A percentile compares a stretch with the other conserved stretches of the same genome.
These are phyloP conservation scores for Corrigiola litoralis DNA, from an alignment of 179 eudicot species.

Conservation along the genomic window DNA sequence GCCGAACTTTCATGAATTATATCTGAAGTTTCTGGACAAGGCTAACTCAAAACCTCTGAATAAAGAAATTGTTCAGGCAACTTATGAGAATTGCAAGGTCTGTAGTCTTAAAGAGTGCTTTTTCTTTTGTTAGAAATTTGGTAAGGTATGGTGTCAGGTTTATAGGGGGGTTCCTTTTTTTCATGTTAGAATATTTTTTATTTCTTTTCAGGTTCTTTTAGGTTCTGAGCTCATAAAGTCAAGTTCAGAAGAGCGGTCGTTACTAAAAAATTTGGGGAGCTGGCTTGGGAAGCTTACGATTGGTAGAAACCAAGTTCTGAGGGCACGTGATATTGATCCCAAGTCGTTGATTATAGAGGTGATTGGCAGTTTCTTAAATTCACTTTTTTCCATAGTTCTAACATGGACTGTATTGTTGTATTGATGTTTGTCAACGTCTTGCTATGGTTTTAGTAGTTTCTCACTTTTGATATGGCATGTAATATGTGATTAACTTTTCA, in stretches of 20 bases:
- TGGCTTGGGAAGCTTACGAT: constrained; percentile 99
- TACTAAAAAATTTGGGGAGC: constrained; percentile 91
- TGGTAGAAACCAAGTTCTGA: constrained; percentile 77
- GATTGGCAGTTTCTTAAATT: not conserved
- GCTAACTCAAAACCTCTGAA: constrained; percentile 56
- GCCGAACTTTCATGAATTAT: constrained; percentile 88
- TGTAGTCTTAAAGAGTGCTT: not conserved
- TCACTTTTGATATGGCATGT: not conserved
- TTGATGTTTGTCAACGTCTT: not conserved
- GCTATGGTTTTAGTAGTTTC: not conserved
- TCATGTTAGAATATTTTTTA: not conserved
- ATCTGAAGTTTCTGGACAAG: constrained; percentile 90
- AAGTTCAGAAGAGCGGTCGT: constrained; percentile 94
- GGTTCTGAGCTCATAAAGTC: constrained; percentile 95
- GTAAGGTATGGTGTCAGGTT: too few species aligned
- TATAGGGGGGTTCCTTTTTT: too few species aligned
- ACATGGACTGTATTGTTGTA: not conserved
- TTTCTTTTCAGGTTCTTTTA: constrained; percentile 62
- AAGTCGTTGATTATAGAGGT: constrained; percentile 88
- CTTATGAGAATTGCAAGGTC: constrained; percentile 97
- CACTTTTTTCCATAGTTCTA: not conserved
- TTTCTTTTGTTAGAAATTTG: not conserved
- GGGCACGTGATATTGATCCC: constrained; percentile 85
- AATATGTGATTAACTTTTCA: constrained; percentile 24
- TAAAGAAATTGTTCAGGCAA: constrained; percentile 70